Conservation (phyloP, 2,329 filamentous ascomycete species). For the Chrysoporthe austroafricana region DNA sequence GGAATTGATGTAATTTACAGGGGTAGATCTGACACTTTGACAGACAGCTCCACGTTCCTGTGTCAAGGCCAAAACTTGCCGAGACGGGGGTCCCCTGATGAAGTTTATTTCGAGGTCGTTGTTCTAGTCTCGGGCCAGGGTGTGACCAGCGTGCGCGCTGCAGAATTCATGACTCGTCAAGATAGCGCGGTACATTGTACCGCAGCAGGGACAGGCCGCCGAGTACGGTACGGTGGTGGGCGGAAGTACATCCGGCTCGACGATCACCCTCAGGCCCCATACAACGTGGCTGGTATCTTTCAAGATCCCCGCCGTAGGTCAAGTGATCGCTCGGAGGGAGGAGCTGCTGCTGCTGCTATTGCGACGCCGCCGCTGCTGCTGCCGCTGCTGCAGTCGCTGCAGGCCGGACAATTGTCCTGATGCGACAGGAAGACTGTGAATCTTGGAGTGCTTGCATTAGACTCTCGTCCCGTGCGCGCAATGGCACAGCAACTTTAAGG, state of each 20-base stretch:
- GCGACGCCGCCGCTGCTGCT: conserved; percentile 10
- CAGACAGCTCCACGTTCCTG: conserved; percentile 17
- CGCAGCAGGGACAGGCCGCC: not conserved
- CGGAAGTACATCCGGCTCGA: not conserved
- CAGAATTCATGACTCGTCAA: not conserved
- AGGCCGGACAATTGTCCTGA: not conserved
- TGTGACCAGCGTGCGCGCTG: not conserved
- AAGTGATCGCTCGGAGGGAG: conserved; percentile 12
- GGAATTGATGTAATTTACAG: conserved; percentile 11
- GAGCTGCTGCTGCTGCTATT: not conserved
- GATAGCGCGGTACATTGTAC: not conserved
- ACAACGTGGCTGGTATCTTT: not conserved
- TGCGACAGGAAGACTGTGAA: not conserved
- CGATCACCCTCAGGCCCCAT: not conserved
- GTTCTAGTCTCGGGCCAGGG: conserved; percentile 1
- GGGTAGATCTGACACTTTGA: conserved; percentile 23
- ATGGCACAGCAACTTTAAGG: not conserved
- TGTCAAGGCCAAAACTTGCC: conserved; percentile 24
- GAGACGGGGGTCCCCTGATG: conserved; percentile 12
- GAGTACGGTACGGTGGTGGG: not conserved
- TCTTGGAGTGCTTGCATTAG: conserved; percentile 4
- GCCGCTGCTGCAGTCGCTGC: not conserved
- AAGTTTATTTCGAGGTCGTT: conserved; percentile 21
- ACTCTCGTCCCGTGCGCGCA: not conserved
- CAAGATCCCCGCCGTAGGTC: not conserved